These are phyloP conservation scores for Aspergillus fumigatiaffinis DNA, from an alignment of 2,329 filamentous ascomycete genomes.

Conservation along the genomic window DNA sequence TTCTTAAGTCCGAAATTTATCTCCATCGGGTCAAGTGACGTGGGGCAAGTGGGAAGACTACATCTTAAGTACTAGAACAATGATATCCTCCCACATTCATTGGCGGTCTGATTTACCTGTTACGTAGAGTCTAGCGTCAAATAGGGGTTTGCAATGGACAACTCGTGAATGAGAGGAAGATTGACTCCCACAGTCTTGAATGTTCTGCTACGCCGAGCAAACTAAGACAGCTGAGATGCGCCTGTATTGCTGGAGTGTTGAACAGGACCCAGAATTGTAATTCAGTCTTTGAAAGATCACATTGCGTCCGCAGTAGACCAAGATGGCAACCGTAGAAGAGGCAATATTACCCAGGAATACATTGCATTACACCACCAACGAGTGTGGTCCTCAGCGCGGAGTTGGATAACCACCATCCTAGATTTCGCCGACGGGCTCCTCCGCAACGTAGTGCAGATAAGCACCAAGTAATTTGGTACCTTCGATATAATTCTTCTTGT, in stretches of 20 bases:
- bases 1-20: neutral
- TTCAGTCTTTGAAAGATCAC: neutral
- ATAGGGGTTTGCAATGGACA: neutral
- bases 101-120: neutral
- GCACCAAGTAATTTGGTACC: conserved; percentile 93
- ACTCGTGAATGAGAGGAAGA: neutral
- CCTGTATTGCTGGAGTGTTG: neutral
- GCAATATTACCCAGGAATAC: neutral
- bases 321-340: neutral
- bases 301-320: neutral
- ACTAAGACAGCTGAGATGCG: neutral
- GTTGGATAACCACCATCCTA: conserved; percentile 5
- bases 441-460: conserved; percentile 92
- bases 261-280: neutral
- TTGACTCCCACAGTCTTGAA: neutral
- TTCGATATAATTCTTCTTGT: conserved; percentile 96
- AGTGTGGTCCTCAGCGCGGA: neutral
- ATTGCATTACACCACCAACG: neutral
- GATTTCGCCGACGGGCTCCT: conserved; percentile 61
- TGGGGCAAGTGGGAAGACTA: neutral
- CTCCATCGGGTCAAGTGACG: neutral
- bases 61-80: neutral
- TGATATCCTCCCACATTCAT: neutral
- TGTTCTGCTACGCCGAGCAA: neutral
- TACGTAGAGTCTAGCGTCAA: neutral